phyloP scores from a whole-genome alignment of 2,329 filamentous ascomycete species.

The Colletotrichum filicis region DNA sequence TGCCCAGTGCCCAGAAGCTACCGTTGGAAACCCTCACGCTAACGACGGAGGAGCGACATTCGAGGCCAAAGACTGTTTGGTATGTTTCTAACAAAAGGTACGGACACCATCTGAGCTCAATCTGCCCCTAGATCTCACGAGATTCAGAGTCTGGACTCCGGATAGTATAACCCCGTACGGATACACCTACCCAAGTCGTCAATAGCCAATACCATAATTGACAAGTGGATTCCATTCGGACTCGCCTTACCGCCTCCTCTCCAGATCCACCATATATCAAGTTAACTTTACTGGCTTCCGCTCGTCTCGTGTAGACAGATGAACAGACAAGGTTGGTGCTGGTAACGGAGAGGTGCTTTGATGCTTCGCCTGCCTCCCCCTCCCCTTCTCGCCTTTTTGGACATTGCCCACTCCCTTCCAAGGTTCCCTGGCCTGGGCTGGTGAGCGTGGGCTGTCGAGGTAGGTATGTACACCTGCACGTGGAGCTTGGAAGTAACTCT shows the following conservation, averaged over 20 bases:
- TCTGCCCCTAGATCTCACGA: not conserved
- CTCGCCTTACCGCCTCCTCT: not conserved
- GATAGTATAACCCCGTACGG: not conserved
- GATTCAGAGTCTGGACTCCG: not conserved
- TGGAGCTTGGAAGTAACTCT: not conserved
- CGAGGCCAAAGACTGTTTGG: not conserved
- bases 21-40: not conserved
- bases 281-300: slow-evolving; percentile 6
- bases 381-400: not conserved
- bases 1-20: not conserved
- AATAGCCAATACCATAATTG: not conserved
- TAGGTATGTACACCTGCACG: slow-evolving; percentile 10
- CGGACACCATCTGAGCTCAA: not conserved
- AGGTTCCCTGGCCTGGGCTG: not conserved
- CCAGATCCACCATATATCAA: slow-evolving; percentile 6
- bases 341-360: not conserved
- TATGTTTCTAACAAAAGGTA: no score
- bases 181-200: not conserved
- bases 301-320: slow-evolving; percentile 24
- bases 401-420: not conserved
- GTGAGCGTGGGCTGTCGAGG: not conserved
- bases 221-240: not conserved
- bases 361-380: not conserved
- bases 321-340: slow-evolving; percentile 8
- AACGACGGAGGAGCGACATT: not conserved